These are phyloP conservation scores for Russula sp. DNA, from an alignment of 768 basidiomycete genomes.

Conservation along the genomic window DNA sequence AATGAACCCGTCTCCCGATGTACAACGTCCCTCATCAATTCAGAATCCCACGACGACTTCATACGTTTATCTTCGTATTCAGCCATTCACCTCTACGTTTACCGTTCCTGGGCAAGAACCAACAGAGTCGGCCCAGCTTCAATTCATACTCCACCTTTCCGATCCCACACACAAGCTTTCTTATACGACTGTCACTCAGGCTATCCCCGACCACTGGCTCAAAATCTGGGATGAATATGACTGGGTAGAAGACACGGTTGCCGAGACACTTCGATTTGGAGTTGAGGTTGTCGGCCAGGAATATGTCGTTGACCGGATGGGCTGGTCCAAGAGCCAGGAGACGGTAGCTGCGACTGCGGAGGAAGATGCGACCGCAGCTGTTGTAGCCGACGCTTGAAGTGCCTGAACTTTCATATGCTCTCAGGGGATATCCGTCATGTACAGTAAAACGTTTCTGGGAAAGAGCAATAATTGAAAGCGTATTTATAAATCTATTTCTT, in stretches of 20 bases:
- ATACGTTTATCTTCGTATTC: slow-evolving; percentile 88
- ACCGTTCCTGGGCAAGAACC: slow-evolving; percentile 35
- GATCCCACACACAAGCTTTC: slow-evolving; percentile 78
- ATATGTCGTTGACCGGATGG: slow-evolving; percentile 81
- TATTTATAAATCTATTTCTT: slow-evolving; percentile 55
- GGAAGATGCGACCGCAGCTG: neutral
- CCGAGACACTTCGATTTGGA: slow-evolving; percentile 76
- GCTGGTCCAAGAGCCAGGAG: slow-evolving; percentile 49
- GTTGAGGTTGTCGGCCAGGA: slow-evolving; percentile 92
- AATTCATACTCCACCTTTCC: slow-evolving; percentile 56
- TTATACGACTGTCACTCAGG: slow-evolving; percentile 77
- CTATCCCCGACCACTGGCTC: slow-evolving; percentile 80
- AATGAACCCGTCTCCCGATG: slow-evolving; percentile 42
- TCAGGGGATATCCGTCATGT: slow-evolving; percentile 1
- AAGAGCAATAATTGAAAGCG: slow-evolving; percentile 11
- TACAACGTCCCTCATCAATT: slow-evolving; percentile 29
- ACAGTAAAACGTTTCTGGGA: neutral
- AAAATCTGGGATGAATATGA: slow-evolving; percentile 86
- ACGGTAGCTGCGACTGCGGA: slow-evolving; percentile 16
- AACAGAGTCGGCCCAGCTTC: slow-evolving; percentile 38
- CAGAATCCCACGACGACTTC: slow-evolving; percentile 75
- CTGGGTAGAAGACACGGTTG: slow-evolving; percentile 95
- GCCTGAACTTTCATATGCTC: neutral
- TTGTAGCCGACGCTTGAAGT: slow-evolving; percentile 10
- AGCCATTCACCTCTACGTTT: slow-evolving; percentile 68